Percentiles rank a stretch among this genome's conserved stretches.
Evolutionary conservation across 2,329 filamentous ascomycete genomes (phyloP).

Genomic region (Venturiaceae sp.): DNA sequence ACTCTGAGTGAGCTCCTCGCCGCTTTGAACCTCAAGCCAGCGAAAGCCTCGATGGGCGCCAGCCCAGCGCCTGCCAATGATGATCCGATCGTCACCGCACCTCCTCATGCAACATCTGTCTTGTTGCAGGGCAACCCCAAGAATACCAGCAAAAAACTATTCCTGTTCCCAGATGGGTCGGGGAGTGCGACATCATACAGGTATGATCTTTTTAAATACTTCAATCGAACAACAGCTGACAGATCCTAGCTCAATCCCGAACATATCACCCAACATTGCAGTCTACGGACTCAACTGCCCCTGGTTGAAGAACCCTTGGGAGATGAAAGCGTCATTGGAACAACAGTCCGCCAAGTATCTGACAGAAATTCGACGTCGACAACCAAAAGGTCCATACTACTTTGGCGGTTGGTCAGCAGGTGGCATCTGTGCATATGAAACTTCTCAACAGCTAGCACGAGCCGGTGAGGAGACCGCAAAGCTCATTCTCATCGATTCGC

Average conservation of each 20-base stretch:
- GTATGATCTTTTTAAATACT: too few relatives aligned
- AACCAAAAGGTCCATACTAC: conserved; percentile 48
- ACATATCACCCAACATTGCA: conserved; percentile 33
- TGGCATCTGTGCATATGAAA: conserved; percentile 54
- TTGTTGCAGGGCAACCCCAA: conserved; percentile 37
- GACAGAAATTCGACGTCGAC: conserved; percentile 34
- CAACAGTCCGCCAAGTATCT: conserved; percentile 29
- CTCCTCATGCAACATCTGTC: conserved; percentile 36
- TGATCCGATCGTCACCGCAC: conserved; percentile 27
- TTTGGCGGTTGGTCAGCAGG: conserved; percentile 73
- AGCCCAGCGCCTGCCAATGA: conserved; percentile 24
- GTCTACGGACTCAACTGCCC: conserved; percentile 44
- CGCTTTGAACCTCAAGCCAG: conserved; percentile 34
- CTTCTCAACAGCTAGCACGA: conserved; percentile 14
- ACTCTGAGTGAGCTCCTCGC: conserved; percentile 57
- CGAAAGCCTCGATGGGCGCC: conserved; percentile 9
- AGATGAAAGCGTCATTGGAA: conserved; percentile 23
- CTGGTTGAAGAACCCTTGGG: conserved; percentile 22
- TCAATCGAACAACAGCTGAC: too few relatives aligned
- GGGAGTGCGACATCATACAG: conserved; percentile 36
- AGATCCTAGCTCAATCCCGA: conserved; percentile 21
- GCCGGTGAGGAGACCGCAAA: conserved; percentile 16
- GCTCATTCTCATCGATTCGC: conserved; percentile 22
- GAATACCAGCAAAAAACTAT: conserved; percentile 20
- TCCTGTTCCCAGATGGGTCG: conserved; percentile 39